Evolutionary conservation across 1,139 yeast genomes (phyloP).

Genomic region (Sugiyamaella pinicola): DNA sequence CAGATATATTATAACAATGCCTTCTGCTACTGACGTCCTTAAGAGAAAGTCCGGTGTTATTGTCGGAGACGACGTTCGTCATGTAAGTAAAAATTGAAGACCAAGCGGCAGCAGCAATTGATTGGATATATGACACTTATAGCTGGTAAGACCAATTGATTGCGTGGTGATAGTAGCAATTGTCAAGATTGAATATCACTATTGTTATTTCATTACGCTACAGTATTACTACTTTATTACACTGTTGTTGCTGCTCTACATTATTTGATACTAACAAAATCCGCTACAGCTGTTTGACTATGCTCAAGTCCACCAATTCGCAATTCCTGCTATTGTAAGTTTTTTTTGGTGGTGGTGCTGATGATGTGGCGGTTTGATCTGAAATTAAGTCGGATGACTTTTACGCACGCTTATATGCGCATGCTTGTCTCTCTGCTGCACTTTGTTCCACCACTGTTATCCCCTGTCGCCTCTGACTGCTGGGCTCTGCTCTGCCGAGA

Average conservation of each 20-base stretch:
- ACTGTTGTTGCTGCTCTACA: neutral
- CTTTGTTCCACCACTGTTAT: no score
- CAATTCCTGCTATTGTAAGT: constrained; percentile 84
- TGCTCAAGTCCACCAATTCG: constrained; percentile 91
- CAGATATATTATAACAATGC: constrained; percentile 26
- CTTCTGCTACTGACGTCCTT: constrained; percentile 61
- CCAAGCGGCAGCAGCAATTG: neutral
- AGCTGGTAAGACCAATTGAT: neutral
- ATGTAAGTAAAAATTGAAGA: constrained; percentile 28
- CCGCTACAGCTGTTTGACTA: constrained; percentile 77
- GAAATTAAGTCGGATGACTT: neutral
- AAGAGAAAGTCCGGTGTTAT: constrained; percentile 95
- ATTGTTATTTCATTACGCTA: neutral
- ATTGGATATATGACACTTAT: neutral
- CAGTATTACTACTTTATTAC: neutral
- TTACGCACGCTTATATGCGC: no score
- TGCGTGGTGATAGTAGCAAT: neutral
- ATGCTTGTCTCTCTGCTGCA: no score
- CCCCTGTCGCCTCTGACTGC: no score
- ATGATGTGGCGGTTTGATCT: no score
- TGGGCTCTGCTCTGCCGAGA: no score
- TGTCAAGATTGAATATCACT: neutral
- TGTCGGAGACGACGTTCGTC: constrained; percentile 95
- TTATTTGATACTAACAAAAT: constrained; percentile 32
- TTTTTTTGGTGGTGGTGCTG: no score